These are phyloP conservation scores for Gentiana straminea DNA, from an alignment of 257 asterid genomes.

Conservation along the genomic window DNA sequence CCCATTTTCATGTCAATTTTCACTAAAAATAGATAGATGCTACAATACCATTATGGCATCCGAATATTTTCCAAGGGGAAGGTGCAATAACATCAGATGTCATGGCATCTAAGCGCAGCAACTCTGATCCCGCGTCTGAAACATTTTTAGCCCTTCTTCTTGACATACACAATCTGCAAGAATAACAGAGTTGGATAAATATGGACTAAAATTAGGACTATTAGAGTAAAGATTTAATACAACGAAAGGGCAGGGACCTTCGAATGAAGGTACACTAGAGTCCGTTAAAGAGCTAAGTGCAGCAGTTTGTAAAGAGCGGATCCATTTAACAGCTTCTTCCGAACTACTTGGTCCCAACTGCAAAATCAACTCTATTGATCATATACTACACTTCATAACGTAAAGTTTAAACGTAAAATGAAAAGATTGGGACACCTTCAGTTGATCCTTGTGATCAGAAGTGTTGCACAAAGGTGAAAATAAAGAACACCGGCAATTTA, in stretches of 20 bases:
- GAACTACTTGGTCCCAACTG: slow-evolving; percentile 84
- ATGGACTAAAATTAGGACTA: no score
- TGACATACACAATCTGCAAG: no score
- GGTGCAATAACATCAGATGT: no score
- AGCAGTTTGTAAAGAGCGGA: slow-evolving; percentile 46
- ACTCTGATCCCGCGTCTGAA: no score
- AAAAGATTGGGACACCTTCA: slow-evolving; percentile 37
- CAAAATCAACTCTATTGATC: slow-evolving; percentile 14
- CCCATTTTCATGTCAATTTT: no score
- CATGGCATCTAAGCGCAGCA: no score
- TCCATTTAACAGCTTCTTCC: slow-evolving; percentile 82
- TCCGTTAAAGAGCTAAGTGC: slow-evolving; percentile 44
- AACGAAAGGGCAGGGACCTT: slow-evolving; percentile 83
- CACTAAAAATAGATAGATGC: no score
- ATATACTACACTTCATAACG: neutral
- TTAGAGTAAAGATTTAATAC: no score
- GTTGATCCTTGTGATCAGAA: slow-evolving; percentile 62
- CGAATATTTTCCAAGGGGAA: no score
- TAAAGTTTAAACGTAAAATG: slow-evolving; percentile 1
- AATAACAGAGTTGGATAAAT: no score
- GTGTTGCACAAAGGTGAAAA: slow-evolving; percentile 49
- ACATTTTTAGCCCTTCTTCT: no score
- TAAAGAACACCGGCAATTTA: slow-evolving; percentile 30
- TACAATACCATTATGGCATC: no score
- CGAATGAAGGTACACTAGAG: slow-evolving; percentile 32